Evolutionary conservation across 768 basidiomycete genomes (phyloP), one percentile per base, ranked within the genome.

Genomic region (Calocybe indica): DNA sequence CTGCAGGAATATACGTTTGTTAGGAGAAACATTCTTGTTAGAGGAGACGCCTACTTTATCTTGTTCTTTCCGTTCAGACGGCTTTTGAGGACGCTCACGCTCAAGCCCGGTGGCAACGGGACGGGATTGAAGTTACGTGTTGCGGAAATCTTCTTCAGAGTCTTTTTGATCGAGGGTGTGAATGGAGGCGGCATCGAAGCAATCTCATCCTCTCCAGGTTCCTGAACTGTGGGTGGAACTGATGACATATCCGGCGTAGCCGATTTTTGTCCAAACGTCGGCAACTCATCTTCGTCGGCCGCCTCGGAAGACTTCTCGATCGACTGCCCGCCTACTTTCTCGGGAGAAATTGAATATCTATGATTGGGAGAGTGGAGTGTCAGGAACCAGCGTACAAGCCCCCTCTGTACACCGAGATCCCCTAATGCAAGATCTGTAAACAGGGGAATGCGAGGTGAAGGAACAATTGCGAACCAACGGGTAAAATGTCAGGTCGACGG

Each of bases 361-460:
- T 79, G 69, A 2, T 68, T 60, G 3, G 80, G 70, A 5, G 77
- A 75, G 60, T 88, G 82, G 12, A 76, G 68, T 4, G 83, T 72
- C 30, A 87, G 65, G 59, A 81, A 74, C 86, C 86, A 88, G 33
- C 81, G 73, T 43, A 82, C 62, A 13, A 88, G 44, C 14, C 87
- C 87, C 13, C 82, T 72, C 58, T 94, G 90, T 0, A 94, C 85
- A 10, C 91, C 91, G 11, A 94, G 74, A 56, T 94, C 92, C 6
- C 90, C 85, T 85, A 60, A 43, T 7, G 8, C 52, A 15, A 7
- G 3, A 40, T 11, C 45, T 31, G 32, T 50, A 32, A 46, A 34
- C 41, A 52, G 42, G 5, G 43, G 31, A 22, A 31, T 30, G 39
- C 28, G 15, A 12, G 35, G 37, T 15, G 8, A 40, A 40, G 2